Evolutionary conservation across 371 early-diverging fungal genomes (phyloP), one percentile per base, ranked within the genome.

Genomic region (Vairimorpha ceranae): DNA sequence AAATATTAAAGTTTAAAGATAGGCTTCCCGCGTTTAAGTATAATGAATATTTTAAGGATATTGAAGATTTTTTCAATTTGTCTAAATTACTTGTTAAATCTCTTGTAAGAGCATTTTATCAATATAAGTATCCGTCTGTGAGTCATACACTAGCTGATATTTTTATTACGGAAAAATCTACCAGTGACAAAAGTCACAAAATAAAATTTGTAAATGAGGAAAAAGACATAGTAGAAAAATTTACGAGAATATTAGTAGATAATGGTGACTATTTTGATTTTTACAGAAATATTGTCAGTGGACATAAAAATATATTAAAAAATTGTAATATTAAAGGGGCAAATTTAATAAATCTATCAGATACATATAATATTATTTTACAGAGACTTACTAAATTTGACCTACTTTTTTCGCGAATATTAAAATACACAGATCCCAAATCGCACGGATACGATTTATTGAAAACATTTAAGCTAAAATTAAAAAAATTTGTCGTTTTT

Each of bases 31-130:
- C 19, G 2, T 58, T 29, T 30, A 58, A 30, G 12, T 58, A 29
- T 58, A 30, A 25, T 30, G 58, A 58, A 58, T 58, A 25, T 30
- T 58, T 58, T 58, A 32, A 58, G 29, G 30, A 58, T 30, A 27
- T 58, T 58, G 58, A 58, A 21, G 29, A 58, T 14, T 14, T 58
- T 29, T 58, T 27, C n/a, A 29, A 29, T 25, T 32, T 58, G 21
- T 25, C 27, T 30, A 58, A 58, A 21, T 10, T 2, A 25, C 29
- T 58, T 58, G 58, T 58, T 29, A 58, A 30, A 29, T 12, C 12
- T 58, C 25, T 58, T 27, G 27, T 58, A 14, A 58, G 29, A 27
- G 32, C 4, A 30, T 58, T 58, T 30, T 27, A 58, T 58, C 6
- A 27, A 30, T 25, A 27, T 30, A 21, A 58, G 29, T 25, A 25